Evolutionary conservation across 305 asterid genomes (phyloP).

Genomic region (Fraxinus angustifolia): DNA sequence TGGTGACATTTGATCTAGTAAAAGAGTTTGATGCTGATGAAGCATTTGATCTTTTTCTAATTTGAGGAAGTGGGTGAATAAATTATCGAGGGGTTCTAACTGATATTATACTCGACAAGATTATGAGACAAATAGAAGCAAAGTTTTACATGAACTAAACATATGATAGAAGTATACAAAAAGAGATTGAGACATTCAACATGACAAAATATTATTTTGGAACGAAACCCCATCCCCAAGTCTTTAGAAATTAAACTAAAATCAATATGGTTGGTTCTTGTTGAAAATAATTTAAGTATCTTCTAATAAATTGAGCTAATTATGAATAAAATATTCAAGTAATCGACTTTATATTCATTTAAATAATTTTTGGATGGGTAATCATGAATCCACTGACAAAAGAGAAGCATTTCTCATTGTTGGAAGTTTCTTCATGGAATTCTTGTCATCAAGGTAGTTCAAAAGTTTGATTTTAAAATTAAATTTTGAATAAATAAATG

Average conservation of each 20-base stretch:
- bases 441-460: neutral
- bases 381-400: neutral
- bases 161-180: too few species aligned
- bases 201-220: too few species aligned
- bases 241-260: too few species aligned
- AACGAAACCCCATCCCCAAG: too few species aligned
- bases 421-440: neutral
- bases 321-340: too few species aligned
- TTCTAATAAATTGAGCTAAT: too few species aligned
- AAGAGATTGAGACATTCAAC: neutral
- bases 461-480: too few species aligned
- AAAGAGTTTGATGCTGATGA: neutral
- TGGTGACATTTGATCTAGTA: neutral
- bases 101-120: neutral
- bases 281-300: neutral
- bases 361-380: neutral
- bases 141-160: neutral
- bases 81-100: neutral
- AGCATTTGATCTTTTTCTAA: neutral
- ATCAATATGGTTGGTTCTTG: too few species aligned
- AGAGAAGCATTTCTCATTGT: neutral
- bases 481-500: neutral
- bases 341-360: neutral
- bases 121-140: neutral
- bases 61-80: neutral